Evolutionary conservation across 179 eudicot species (phyloP).

Genomic region (Vitellaria paradoxa): DNA sequence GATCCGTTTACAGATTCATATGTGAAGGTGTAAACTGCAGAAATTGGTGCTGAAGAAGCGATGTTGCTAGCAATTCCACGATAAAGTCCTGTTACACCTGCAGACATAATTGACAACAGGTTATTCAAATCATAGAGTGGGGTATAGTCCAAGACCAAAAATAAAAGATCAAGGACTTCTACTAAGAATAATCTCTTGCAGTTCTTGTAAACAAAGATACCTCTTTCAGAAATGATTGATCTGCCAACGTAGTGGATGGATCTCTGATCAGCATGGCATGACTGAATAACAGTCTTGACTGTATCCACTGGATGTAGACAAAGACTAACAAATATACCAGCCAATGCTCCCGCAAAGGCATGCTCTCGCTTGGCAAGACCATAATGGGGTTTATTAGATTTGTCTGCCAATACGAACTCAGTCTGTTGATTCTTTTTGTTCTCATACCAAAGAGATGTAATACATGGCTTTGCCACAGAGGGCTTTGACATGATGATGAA

Average conservation of each 20-base stretch:
- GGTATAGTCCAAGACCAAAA: too few species aligned
- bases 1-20: conserved; percentile 85
- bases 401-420: conserved; percentile 19
- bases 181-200: background rate
- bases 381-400: conserved; percentile 26
- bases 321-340: conserved; percentile 85
- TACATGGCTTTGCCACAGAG: too few species aligned
- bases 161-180: background rate
- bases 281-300: conserved; percentile 81
- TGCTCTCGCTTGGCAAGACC: conserved; percentile 74
- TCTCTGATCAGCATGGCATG: conserved; percentile 59
- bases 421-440: conserved; percentile 21
- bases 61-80: conserved; percentile 93
- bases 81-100: conserved; percentile 86
- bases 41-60: conserved; percentile 91
- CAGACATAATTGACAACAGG: conserved; percentile 8
- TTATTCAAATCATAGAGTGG: background rate
- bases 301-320: conserved; percentile 97
- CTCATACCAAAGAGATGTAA: background rate
- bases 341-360: conserved; percentile 94
- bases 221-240: conserved; percentile 88
- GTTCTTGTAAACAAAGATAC: conserved; percentile 25
- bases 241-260: conserved; percentile 55
- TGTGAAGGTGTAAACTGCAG: conserved; percentile 91
- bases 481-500: conserved; percentile 9